A percentile compares a stretch with the other conserved stretches of the same genome.
phyloP scores from a whole-genome alignment of 768 basidiomycete genomes.

The Collybiopsis confluens region DNA sequence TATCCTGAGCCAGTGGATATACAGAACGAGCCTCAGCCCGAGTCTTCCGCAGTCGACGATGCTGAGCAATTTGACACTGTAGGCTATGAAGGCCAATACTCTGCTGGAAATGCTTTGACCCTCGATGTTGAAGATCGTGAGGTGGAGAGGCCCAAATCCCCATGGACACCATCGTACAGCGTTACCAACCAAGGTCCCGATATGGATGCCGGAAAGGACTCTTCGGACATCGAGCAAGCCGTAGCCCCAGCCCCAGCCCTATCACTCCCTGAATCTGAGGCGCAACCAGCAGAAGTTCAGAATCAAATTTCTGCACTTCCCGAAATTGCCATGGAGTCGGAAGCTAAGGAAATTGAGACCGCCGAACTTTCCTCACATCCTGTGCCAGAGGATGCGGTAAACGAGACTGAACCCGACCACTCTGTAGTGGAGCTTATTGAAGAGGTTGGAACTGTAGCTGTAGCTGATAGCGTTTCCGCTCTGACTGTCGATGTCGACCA shows the following conservation, averaged over 20 bases:
- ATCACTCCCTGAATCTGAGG: neutral
- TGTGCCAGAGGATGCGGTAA: too few relatives aligned
- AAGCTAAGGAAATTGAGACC: too few relatives aligned
- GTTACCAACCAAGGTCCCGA: conserved; percentile 42
- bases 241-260: neutral
- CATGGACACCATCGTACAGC: conserved; percentile 51
- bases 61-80: neutral
- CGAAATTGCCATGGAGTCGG: too few relatives aligned
- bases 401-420: too few relatives aligned
- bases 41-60: too few relatives aligned
- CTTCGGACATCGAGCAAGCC: neutral
- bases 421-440: too few relatives aligned
- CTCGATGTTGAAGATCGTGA: conserved; percentile 12
- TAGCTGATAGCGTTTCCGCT: neutral
- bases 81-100: neutral
- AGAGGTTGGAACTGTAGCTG: neutral
- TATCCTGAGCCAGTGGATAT: too few relatives aligned
- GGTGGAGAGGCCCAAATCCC: conserved; percentile 42
- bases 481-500: neutral
- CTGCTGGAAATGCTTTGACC: neutral
- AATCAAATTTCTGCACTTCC: too few relatives aligned
- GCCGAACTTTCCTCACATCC: too few relatives aligned
- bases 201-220: conserved; percentile 18
- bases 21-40: too few relatives aligned
- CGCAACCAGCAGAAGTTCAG: too few relatives aligned